These are phyloP conservation scores for Skeletonema costatum DNA, from an alignment of 108 stramenopile species.

Conservation along the genomic window DNA sequence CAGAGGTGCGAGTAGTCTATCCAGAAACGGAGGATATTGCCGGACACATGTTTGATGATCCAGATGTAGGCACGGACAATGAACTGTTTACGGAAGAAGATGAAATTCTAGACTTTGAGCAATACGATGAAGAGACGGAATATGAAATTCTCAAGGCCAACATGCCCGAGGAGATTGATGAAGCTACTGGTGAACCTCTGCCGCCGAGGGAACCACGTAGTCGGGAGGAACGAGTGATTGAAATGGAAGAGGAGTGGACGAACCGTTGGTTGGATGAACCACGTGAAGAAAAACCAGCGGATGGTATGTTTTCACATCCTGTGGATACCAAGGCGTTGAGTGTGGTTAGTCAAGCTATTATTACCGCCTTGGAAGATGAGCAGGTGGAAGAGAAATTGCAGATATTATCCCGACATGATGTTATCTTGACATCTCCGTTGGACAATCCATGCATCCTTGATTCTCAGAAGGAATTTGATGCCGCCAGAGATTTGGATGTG, in stretches of 20 bases:
- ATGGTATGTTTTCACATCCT: constrained; percentile 41
- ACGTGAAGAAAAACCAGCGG: constrained; percentile 11
- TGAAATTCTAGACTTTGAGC: constrained; percentile 56
- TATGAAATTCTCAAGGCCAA: constrained; percentile 47
- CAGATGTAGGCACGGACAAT: constrained; percentile 60
- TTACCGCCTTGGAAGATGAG: constrained; percentile 57
- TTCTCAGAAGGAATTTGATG: constrained; percentile 81
- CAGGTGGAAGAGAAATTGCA: constrained; percentile 63
- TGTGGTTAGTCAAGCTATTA: constrained; percentile 63
- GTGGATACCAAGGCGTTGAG: constrained; percentile 70
- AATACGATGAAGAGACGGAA: constrained; percentile 59
- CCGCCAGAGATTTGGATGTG: constrained; percentile 58
- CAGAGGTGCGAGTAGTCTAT: constrained; percentile 57
- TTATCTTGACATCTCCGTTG: constrained; percentile 67
- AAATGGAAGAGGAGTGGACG: constrained; percentile 18
- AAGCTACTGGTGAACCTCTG: constrained; percentile 29
- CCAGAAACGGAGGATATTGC: constrained; percentile 44
- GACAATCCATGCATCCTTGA: constrained; percentile 62
- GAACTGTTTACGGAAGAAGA: constrained; percentile 56
- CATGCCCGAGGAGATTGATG: constrained; percentile 38
- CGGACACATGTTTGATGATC: constrained; percentile 62
- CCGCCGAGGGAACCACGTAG: constrained; percentile 28
- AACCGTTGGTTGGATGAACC: constrained; percentile 17
- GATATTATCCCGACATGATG: constrained; percentile 73
- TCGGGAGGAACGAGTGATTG: constrained; percentile 26